Conservation (phyloP, 306 rosid genomes). For the Trifolium dubium region DNA sequence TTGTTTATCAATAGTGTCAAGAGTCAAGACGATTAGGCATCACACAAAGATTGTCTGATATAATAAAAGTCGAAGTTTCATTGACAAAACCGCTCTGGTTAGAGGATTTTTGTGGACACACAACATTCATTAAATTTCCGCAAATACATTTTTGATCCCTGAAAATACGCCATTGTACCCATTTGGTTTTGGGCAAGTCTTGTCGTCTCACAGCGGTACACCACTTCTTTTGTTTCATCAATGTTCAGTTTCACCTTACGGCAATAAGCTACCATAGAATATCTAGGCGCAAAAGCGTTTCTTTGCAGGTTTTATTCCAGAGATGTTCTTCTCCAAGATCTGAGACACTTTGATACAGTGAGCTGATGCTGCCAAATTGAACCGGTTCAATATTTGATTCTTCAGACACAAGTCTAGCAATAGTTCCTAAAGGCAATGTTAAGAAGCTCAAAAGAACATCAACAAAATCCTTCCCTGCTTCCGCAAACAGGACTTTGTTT, state of each 20-base stretch:
- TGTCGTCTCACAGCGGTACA: no score
- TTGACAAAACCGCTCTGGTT: neutral
- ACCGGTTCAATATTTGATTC: neutral
- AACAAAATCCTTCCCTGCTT: neutral
- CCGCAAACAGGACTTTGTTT: neutral
- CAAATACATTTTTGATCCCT: neutral
- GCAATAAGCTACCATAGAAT: neutral
- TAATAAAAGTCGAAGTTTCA: neutral
- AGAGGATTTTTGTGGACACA: no score
- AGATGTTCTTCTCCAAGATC: neutral
- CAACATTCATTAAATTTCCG: neutral
- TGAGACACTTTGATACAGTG: neutral
- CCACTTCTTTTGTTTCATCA: no score
- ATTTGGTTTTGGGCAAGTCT: no score
- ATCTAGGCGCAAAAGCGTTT: neutral
- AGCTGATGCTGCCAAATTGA: neutral
- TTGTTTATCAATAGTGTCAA: neutral
- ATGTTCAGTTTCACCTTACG: neutral
- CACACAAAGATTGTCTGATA: neutral
- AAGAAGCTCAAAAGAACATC: neutral
- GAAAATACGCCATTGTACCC: no score
- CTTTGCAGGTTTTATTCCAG: neutral
- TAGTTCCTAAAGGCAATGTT: neutral
- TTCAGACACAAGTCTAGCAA: neutral
- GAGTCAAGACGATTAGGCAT: neutral